Base-by-base conservation (phyloP, 495 filamentous ascomycete genomes). In the Oleoguttula mirabilis region DNA sequence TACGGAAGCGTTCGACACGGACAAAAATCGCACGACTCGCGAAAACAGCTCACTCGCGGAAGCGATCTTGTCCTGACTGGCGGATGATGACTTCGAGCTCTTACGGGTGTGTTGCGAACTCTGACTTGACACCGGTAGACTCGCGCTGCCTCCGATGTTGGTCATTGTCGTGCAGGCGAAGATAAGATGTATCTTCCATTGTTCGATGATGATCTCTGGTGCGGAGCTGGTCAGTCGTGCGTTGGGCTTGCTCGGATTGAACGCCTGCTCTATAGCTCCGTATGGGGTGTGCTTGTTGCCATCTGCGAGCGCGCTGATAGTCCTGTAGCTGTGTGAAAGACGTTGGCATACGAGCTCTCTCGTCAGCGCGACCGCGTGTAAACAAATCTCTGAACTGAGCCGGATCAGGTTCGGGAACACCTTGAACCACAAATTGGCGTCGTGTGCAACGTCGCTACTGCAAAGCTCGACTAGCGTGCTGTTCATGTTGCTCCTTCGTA, bases 181-280 rank as follows among this genome's bases (percentile, higher is more conserved):
- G 32, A 93, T 83, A 31, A 99, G 70, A 57, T 95, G 95, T n/a
- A 96, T 66, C 61, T 94, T 96, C 88, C 88, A 99, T 60, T 99
- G 90, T 56, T 96, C 90, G 44, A 96, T 75, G 41, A 98, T 66
- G 28, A 92, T 77, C 38, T 93, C 86, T 2, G 87, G 82, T 7
- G 87, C 78, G 20, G 84, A 80, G 3, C 80, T 82, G 22, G 79
- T 80, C 32, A 76, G 36, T 50, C 69, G 31, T 52, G 60, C 69
- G 19, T 62, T 39, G 1, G 62, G 57, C 21, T 68, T 68, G 16
- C 43, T 55, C 16, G 30, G 21, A 38, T 11, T 2, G 15, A 43
- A 60, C 8, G 55, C 56, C 20, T 64, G 55, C 49, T 84, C 82
- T 33, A 74, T 61, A 1, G 67, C 59, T 23, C 75, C 68, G 57